Evolutionary conservation across 805 yeast genomes (phyloP).

Genomic region (Lipomyces yamadae): DNA sequence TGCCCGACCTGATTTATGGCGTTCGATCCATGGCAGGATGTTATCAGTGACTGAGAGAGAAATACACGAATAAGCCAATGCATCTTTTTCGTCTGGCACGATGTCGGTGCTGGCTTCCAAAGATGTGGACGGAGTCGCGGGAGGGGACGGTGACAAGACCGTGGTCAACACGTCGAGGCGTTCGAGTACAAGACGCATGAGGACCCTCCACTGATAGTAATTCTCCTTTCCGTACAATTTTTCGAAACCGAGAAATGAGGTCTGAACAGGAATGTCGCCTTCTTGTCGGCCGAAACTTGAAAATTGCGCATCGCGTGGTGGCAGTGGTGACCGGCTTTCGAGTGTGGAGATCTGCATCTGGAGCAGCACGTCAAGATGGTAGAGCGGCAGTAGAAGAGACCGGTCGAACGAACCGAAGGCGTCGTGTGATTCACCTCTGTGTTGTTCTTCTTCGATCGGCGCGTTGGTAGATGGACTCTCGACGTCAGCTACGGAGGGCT

Average conservation of each 20-base stretch:
- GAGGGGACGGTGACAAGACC: slow-evolving; percentile 3
- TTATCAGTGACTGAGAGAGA: slow-evolving; percentile 16
- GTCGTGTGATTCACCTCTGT: background rate
- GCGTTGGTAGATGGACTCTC: background rate
- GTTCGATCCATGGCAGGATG: slow-evolving; percentile 5
- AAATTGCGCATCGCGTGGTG: slow-evolving; percentile 1
- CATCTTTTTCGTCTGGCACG: slow-evolving; percentile 3
- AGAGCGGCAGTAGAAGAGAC: slow-evolving; percentile 10
- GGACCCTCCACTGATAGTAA: slow-evolving; percentile 23
- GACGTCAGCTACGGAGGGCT: background rate
- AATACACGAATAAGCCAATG: slow-evolving; percentile 19
- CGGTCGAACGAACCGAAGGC: slow-evolving; percentile 1
- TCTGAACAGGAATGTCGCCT: background rate
- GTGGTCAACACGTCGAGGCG: slow-evolving; percentile 22
- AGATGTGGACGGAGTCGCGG: background rate
- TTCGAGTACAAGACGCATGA: slow-evolving; percentile 14
- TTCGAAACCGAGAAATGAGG: slow-evolving; percentile 27
- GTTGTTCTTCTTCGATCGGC: background rate
- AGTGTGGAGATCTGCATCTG: slow-evolving; percentile 23
- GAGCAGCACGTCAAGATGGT: slow-evolving; percentile 21
- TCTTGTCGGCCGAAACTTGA: background rate
- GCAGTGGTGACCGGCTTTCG: background rate
- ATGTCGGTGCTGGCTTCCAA: background rate
- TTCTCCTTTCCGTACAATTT: slow-evolving; percentile 17
- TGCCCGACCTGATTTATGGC: background rate